A percentile compares a stretch with the other conserved stretches of the same genome.
phyloP scores from a whole-genome alignment of 2,329 filamentous ascomycete genomes.

The Ambrosiella beaveri region DNA sequence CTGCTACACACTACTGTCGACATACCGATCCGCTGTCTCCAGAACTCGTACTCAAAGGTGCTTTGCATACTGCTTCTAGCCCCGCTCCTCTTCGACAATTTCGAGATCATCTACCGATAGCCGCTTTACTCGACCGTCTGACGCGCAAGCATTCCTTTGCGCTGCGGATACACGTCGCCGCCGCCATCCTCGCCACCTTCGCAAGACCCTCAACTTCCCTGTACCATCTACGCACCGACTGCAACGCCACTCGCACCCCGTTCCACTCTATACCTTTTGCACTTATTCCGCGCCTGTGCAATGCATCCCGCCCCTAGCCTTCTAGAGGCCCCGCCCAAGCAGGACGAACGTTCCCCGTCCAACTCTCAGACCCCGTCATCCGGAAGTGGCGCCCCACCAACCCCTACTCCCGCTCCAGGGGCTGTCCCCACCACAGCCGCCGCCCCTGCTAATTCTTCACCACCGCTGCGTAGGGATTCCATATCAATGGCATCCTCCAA shows the following conservation, averaged over 20 bases:
- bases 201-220: neutral
- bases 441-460: neutral
- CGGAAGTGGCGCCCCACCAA: neutral
- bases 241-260: neutral
- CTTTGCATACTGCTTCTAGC: too few species aligned
- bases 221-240: neutral
- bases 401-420: neutral
- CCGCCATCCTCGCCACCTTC: too few species aligned
- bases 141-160: too few species aligned
- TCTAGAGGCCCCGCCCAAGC: constrained; percentile 19
- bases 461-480: neutral
- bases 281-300: neutral
- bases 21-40: too few species aligned
- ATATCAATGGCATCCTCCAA: neutral
- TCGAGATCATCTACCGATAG: too few species aligned
- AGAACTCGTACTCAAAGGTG: too few species aligned
- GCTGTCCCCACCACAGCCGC: neutral
- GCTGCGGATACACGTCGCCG: too few species aligned
- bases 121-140: too few species aligned
- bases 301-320: constrained; percentile 26
- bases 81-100: too few species aligned
- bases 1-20: too few species aligned
- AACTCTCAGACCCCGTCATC: constrained; percentile 10
- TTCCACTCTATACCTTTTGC: neutral
- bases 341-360: constrained; percentile 16